Conservation (phyloP, 495 filamentous ascomycete species). For the Gamarada debralockiae region DNA sequence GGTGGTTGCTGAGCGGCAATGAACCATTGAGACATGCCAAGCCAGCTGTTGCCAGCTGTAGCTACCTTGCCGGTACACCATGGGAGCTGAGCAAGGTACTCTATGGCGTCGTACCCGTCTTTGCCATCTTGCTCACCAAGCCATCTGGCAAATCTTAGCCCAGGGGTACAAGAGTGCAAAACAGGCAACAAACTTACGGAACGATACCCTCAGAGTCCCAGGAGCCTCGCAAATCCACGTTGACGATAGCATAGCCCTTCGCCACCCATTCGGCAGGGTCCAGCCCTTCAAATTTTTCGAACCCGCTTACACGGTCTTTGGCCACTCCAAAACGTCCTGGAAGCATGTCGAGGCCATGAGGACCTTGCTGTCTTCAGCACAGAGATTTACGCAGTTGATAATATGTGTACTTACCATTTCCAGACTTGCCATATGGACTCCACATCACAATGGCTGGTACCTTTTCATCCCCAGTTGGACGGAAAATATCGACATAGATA, state of each 20-base stretch:
- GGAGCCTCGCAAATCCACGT: conserved; percentile 35
- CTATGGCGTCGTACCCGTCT: conserved; percentile 32
- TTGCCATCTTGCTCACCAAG: not conserved
- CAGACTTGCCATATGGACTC: conserved; percentile 36
- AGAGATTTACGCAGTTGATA: no score
- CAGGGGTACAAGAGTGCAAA: conserved; percentile 27
- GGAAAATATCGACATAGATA: not conserved
- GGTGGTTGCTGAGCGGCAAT: conserved; percentile 35
- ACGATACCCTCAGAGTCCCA: conserved; percentile 33
- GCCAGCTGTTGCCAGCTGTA: conserved; percentile 37
- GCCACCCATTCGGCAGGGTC: conserved; percentile 35
- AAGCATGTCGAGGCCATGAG: not conserved
- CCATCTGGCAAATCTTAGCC: conserved; percentile 12
- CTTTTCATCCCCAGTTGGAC: not conserved
- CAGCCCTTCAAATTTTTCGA: not conserved
- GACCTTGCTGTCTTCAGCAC: no score
- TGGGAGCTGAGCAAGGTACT: conserved; percentile 29
- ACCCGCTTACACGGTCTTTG: not conserved
- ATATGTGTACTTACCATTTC: no score
- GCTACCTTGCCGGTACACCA: conserved; percentile 41
- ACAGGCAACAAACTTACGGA: no score
- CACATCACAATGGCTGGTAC: conserved; percentile 35
- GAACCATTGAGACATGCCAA: conserved; percentile 35
- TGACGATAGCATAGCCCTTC: conserved; percentile 39
- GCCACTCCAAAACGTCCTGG: not conserved